A percentile compares a stretch with the other conserved stretches of the same genome.
Conservation (phyloP, 225 moss, liverwort and hornwort genomes). For the Sphagnum tenellum region DNA sequence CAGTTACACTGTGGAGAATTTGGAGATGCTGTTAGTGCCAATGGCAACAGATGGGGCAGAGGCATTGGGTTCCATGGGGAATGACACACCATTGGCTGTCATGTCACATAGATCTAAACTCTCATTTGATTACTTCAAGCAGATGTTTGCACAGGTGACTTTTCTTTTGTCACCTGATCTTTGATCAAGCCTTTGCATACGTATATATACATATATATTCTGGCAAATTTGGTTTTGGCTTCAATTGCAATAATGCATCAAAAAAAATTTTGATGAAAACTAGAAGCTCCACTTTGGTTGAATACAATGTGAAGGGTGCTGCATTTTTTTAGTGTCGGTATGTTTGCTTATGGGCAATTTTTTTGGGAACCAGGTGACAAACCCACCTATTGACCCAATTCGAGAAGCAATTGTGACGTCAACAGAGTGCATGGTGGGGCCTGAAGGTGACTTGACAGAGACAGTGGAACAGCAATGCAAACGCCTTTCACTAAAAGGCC, state of each 20-base stretch:
- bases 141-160: slow-evolving; percentile 74
- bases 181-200: too few species aligned
- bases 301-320: too few species aligned
- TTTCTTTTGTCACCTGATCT: too few species aligned
- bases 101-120: slow-evolving; percentile 67
- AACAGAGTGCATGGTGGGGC: slow-evolving; percentile 84
- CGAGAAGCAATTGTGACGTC: slow-evolving; percentile 87
- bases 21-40: slow-evolving; percentile 65
- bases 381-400: slow-evolving; percentile 82
- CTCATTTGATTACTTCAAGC: slow-evolving; percentile 77
- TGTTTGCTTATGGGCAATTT: not conserved
- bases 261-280: too few species aligned
- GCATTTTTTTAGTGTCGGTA: not conserved
- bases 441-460: slow-evolving; percentile 78
- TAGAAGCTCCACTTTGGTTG: too few species aligned
- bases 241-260: too few species aligned
- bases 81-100: slow-evolving; percentile 73
- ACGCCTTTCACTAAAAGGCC: slow-evolving; percentile 61
- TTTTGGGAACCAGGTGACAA: slow-evolving; percentile 55
- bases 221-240: too few species aligned
- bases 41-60: slow-evolving; percentile 73
- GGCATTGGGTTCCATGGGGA: slow-evolving; percentile 84
- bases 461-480: slow-evolving; percentile 60
- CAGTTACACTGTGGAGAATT: slow-evolving; percentile 59
- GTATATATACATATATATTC: too few species aligned